These are phyloP conservation scores for Fusarium brevicatenulatum DNA, from an alignment of 2,329 filamentous ascomycete genomes.

Conservation along the genomic window DNA sequence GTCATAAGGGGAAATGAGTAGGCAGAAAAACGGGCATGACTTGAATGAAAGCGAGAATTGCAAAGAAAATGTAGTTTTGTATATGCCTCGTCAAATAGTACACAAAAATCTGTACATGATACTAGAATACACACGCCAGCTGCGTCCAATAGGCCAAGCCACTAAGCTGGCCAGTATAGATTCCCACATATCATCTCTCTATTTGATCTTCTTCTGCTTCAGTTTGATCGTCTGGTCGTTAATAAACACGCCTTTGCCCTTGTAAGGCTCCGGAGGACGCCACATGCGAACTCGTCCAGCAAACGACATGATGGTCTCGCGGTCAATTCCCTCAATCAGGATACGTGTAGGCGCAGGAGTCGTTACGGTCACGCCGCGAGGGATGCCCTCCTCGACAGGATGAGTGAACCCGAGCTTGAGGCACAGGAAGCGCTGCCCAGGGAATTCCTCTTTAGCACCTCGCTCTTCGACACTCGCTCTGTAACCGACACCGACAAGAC, in stretches of 20 bases:
- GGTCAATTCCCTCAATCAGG: slow-evolving; percentile 86
- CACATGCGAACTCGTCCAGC: slow-evolving; percentile 88
- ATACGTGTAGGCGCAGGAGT: slow-evolving; percentile 92
- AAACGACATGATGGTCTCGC: slow-evolving; percentile 88
- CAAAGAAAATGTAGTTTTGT: slow-evolving; percentile 41
- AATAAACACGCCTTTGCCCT: slow-evolving; percentile 99
- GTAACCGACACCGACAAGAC: slow-evolving; percentile 95
- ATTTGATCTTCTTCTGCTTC: slow-evolving; percentile 98
- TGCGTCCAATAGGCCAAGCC: slow-evolving; percentile 37
- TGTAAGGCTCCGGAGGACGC: slow-evolving; percentile 96
- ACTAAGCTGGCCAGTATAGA: slow-evolving; percentile 10
- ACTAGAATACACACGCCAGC: slow-evolving; percentile 46
- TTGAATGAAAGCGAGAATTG: slow-evolving; percentile 16
- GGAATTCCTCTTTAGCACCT: slow-evolving; percentile 78
- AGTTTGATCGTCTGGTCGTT: slow-evolving; percentile 97
- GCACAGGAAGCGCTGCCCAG: slow-evolving; percentile 87
- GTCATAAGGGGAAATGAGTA: slow-evolving; percentile 15
- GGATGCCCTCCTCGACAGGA: slow-evolving; percentile 89
- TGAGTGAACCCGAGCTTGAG: slow-evolving; percentile 98
- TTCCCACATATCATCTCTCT: slow-evolving; percentile 47
- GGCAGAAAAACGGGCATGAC: neutral
- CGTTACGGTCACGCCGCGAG: slow-evolving; percentile 83
- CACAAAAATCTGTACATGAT: slow-evolving; percentile 45
- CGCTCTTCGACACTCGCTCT: slow-evolving; percentile 85
- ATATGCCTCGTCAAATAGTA: slow-evolving; percentile 47